A percentile compares a stretch with the other conserved stretches of the same genome.
phyloP scores from a whole-genome alignment of 2,329 filamentous ascomycete species.

The Colletotrichum sp. region DNA sequence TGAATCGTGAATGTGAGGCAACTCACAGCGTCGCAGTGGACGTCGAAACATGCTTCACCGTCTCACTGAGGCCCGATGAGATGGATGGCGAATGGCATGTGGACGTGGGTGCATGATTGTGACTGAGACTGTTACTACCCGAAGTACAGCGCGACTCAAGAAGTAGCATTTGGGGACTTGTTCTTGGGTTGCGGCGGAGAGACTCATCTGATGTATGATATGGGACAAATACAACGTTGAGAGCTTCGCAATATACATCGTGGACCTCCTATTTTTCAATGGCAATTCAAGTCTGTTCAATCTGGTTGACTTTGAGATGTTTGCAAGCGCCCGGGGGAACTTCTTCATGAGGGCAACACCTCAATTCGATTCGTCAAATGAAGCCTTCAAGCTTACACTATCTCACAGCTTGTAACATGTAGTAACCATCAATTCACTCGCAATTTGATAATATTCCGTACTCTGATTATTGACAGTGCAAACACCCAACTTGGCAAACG shows the following conservation, averaged over 20 bases:
- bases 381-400: no score
- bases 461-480: background rate
- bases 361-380: no score
- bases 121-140: background rate
- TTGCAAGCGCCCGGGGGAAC: background rate
- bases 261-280: rapidly evolving
- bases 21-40: background rate
- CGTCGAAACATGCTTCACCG: background rate
- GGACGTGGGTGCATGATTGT: no score
- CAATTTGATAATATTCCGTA: no score
- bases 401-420: no score
- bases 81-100: background rate
- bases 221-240: background rate
- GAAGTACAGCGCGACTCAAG: background rate
- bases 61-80: background rate
- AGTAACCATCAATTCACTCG: no score
- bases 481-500: background rate
- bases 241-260: background rate
- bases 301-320: background rate
- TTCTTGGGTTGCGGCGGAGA: background rate
- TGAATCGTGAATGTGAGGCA: background rate
- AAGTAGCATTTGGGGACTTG: background rate
- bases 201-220: background rate
- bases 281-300: rapidly evolving
- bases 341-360: background rate